Percentiles rank a stretch among this genome's conserved stretches.
phyloP scores from a whole-genome alignment of 1,139 yeast species.

The Hyphopichia wangnamkhiaoensis region DNA sequence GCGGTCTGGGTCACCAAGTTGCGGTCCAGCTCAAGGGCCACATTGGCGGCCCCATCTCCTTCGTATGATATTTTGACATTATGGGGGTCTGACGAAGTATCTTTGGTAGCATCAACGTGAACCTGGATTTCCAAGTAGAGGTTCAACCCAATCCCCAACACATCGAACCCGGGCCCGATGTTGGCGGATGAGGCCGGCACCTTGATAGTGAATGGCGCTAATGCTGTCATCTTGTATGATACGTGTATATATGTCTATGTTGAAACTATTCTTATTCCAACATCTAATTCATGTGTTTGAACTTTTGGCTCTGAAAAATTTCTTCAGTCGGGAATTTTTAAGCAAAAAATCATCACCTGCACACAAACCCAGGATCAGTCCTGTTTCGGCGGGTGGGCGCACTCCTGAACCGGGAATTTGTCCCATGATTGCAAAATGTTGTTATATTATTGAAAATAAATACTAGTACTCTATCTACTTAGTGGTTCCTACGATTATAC shows the following conservation, averaged over 20 bases:
- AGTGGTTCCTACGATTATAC: background rate
- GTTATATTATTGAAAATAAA: too few species aligned
- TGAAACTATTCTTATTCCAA: too few species aligned
- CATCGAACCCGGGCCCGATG: conserved; percentile 98
- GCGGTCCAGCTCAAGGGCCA: conserved; percentile 73
- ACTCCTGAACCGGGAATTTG: too few species aligned
- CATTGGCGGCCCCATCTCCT: conserved; percentile 73
- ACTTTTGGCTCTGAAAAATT: too few species aligned
- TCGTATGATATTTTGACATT: conserved; percentile 72
- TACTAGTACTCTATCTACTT: too few species aligned
- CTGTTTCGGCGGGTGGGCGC: too few species aligned
- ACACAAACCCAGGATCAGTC: too few species aligned
- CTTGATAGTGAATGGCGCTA: conserved; percentile 37
- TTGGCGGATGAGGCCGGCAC: conserved; percentile 98
- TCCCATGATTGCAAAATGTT: too few species aligned
- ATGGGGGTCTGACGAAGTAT: conserved; percentile 59
- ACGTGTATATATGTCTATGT: too few species aligned
- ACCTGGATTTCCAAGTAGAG: conserved; percentile 73
- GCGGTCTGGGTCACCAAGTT: conserved; percentile 93
- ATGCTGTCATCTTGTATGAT: background rate
- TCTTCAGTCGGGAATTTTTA: too few species aligned
- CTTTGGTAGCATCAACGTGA: conserved; percentile 53
- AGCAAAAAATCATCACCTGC: too few species aligned
- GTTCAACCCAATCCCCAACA: conserved; percentile 84
- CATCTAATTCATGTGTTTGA: too few species aligned